Conservation (phyloP, 2,329 filamentous ascomycete species). For the Chalaropsis thielavioides region DNA sequence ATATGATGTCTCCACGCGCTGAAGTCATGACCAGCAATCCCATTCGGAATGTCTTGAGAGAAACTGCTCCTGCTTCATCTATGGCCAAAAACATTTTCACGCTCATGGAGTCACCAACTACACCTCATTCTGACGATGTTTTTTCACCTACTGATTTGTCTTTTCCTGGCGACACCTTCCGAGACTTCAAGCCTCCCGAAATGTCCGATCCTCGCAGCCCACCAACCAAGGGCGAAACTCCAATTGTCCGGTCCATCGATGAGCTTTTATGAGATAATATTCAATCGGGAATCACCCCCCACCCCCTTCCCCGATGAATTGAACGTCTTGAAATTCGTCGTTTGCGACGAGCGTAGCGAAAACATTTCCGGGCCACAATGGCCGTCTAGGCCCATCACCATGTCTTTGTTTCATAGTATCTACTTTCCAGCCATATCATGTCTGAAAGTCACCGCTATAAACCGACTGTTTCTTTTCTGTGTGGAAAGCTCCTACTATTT, state of each 20-base stretch:
- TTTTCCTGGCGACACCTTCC: slow-evolving; percentile 40
- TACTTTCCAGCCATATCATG: no score
- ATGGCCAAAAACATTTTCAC: slow-evolving; percentile 31
- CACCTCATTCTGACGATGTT: slow-evolving; percentile 33
- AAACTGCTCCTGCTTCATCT: neutral
- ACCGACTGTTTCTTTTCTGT: no score
- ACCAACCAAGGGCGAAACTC: slow-evolving; percentile 56
- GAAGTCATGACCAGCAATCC: slow-evolving; percentile 60
- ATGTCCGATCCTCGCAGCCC: slow-evolving; percentile 57
- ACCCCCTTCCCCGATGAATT: neutral
- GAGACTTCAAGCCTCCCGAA: slow-evolving; percentile 36
- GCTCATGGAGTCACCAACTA: slow-evolving; percentile 38
- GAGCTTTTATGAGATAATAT: slow-evolving; percentile 39
- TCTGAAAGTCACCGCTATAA: no score
- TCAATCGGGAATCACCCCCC: no score
- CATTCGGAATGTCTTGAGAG: slow-evolving; percentile 31
- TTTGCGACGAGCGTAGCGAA: neutral
- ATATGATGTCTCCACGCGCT: slow-evolving; percentile 55
- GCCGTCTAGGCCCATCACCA: neutral
- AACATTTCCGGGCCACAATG: no score
- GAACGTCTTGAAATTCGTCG: neutral
- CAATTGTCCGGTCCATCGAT: slow-evolving; percentile 65
- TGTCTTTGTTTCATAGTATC: neutral
- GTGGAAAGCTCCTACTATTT: no score
- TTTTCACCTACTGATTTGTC: slow-evolving; percentile 39